A percentile compares a stretch with the other conserved stretches of the same genome.
These are phyloP conservation scores for Pyrenopolyporus hunteri DNA, from an alignment of 495 filamentous ascomycete genomes.

Conservation along the genomic window DNA sequence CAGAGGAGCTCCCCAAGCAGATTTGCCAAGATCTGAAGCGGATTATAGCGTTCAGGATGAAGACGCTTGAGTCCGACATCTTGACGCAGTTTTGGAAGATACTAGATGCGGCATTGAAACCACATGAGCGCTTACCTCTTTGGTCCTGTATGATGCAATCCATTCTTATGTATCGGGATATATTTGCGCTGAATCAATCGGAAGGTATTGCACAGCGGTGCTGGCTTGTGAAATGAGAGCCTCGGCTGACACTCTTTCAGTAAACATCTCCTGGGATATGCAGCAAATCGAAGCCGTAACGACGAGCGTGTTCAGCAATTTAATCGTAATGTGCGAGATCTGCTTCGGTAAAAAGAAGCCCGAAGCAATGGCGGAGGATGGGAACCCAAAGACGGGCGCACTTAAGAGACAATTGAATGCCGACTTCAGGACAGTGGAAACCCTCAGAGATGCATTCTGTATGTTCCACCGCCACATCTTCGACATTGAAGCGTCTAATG, in stretches of 20 bases:
- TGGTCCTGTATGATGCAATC: conserved; percentile 44
- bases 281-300: conserved; percentile 16
- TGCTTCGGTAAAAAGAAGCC: conserved; percentile 44
- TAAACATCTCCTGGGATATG: conserved; percentile 18
- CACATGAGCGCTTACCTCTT: conserved; percentile 39
- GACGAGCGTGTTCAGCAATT: conserved; percentile 35
- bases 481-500: neutral
- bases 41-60: conserved; percentile 34
- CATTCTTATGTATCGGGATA: conserved; percentile 42
- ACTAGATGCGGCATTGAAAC: conserved; percentile 28
- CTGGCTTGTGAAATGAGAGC: neutral
- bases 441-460: conserved; percentile 36
- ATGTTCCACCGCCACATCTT: conserved; percentile 14
- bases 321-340: conserved; percentile 44
- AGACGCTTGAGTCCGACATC: conserved; percentile 35
- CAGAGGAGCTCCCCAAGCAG: conserved; percentile 32
- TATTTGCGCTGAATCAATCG: conserved; percentile 17
- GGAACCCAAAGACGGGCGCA: neutral
- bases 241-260: conserved; percentile 21
- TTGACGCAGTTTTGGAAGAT: conserved; percentile 30
- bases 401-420: conserved; percentile 30
- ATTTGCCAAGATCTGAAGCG: conserved; percentile 36
- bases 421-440: conserved; percentile 24
- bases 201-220: conserved; percentile 30
- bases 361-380: conserved; percentile 28